These are phyloP conservation scores for Penicillium sp. DNA, from an alignment of 2,329 filamentous ascomycete genomes.

Conservation along the genomic window DNA sequence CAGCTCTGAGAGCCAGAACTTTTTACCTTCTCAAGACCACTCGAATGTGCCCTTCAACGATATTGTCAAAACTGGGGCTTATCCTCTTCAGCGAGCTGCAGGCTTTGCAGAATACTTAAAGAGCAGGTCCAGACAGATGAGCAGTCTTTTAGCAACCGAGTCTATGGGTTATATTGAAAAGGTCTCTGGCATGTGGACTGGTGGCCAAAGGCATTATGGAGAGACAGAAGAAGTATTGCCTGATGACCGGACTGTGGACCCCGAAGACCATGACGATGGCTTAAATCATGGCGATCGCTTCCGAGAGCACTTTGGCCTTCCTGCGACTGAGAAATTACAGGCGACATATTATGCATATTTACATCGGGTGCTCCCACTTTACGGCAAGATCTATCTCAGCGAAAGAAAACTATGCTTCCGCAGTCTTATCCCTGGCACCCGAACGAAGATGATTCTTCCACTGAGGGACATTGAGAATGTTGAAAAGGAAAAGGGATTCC, in stretches of 20 bases:
- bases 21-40: constrained; percentile 16
- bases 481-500: constrained; percentile 92
- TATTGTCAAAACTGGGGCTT: constrained; percentile 66
- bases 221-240: constrained; percentile 69
- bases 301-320: constrained; percentile 86
- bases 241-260: constrained; percentile 64
- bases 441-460: constrained; percentile 90
- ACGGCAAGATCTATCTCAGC: constrained; percentile 96
- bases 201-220: constrained; percentile 85
- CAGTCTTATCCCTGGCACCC: constrained; percentile 83
- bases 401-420: constrained; percentile 89
- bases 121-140: constrained; percentile 78
- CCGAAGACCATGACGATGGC: constrained; percentile 60
- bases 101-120: constrained; percentile 83
- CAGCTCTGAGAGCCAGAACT: constrained; percentile 31
- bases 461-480: constrained; percentile 91
- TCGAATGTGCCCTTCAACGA: constrained; percentile 60
- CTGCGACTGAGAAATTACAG: constrained; percentile 77
- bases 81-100: constrained; percentile 81
- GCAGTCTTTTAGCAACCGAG: constrained; percentile 79
- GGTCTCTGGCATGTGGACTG: constrained; percentile 95
- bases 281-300: constrained; percentile 69
- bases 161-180: constrained; percentile 97
- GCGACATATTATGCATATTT: constrained; percentile 92
- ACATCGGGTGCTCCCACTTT: constrained; percentile 86